phyloP scores from a whole-genome alignment of 805 yeast genomes.

The Yamadazyma endophytica region DNA sequence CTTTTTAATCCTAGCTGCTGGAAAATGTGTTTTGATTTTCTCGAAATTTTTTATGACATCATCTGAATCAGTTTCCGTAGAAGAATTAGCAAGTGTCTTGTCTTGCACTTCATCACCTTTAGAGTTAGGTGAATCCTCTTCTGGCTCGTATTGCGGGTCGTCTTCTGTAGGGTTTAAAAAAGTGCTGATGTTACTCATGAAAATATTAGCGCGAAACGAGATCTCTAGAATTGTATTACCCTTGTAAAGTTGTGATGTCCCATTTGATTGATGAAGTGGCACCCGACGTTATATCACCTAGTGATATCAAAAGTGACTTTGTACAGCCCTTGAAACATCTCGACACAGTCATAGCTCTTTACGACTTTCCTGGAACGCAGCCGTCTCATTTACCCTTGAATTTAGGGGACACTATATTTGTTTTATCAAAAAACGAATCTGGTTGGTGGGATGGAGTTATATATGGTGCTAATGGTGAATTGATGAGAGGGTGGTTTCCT shows the following conservation, averaged over 20 bases:
- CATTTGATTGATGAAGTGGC: constrained; percentile 36
- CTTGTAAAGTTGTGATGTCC: no score
- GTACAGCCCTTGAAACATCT: constrained; percentile 33
- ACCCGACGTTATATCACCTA: constrained; percentile 33
- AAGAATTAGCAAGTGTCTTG: neutral
- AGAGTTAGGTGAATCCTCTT: constrained; percentile 1
- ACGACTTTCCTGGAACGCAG: constrained; percentile 51
- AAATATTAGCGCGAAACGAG: no score
- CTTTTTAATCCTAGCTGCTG: constrained; percentile 91
- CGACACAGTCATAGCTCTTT: constrained; percentile 57
- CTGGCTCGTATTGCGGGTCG: constrained; percentile 8
- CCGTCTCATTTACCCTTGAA: constrained; percentile 49
- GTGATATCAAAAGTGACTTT: constrained; percentile 17
- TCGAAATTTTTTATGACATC: constrained; percentile 34
- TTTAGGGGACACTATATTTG: constrained; percentile 70
- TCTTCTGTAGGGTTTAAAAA: constrained; percentile 13
- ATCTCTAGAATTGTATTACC: no score
- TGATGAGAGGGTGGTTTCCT: constrained; percentile 83
- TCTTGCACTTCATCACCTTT: constrained; percentile 1
- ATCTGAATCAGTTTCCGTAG: constrained; percentile 1
- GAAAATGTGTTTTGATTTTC: constrained; percentile 74
- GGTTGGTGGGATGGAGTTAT: constrained; percentile 90
- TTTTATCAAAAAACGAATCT: constrained; percentile 54
- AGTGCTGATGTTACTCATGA: constrained; percentile 11
- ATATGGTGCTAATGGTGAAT: constrained; percentile 30